Base-by-base conservation (phyloP, 495 filamentous ascomycete genomes). In the Corynascus novoguineensis region DNA sequence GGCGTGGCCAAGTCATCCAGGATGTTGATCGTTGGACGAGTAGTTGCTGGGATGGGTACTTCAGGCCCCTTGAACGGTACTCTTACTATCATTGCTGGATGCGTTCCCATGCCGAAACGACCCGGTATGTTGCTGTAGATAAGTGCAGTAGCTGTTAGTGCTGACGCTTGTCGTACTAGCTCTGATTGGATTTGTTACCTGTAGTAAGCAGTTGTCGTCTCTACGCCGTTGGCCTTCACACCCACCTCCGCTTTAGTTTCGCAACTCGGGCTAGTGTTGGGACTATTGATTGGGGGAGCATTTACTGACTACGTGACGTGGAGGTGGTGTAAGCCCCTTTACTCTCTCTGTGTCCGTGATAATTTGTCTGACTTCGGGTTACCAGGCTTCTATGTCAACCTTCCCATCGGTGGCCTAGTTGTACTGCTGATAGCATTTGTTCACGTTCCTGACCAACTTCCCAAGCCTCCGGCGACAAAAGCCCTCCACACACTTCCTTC, bases 251-350 rank as follows among this genome's bases (percentile, higher is more conserved):
- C n/a, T n/a, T n/a, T n/a, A n/a, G n/a, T 75, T 74, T 87, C 79
- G 61, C 86, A 84, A 6, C 74, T 92, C 54, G 82, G 86, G 0
- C 79, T 75, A 61, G 81, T 86, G 10, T 75, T 81, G 44, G 86
- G 86, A 11, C 85, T 85, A 14, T 67, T 88, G 50, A 62, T 78
- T 46, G 78, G 78, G 15, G 78, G 78, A 38, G 71, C 62, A 6
- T 81, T 80, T 47, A 78, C 75, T 11, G 64, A 75, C 19, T 54
- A 64, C 7, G 52, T 49, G 5, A 74, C 77, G 3, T 90, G 86
- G 87, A 67, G 86, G 6, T 64, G 46, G 62, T 60, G 85, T 50
- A 53, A 53, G 57, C 3, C 12, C 35, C 14, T 15, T 41, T 1
- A 22, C 17, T 3, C 5, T 22, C 14, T 9, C 10, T 22, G 7